phyloP scores from a whole-genome alignment of 345 rosid genomes.

The Punica granatum region DNA sequence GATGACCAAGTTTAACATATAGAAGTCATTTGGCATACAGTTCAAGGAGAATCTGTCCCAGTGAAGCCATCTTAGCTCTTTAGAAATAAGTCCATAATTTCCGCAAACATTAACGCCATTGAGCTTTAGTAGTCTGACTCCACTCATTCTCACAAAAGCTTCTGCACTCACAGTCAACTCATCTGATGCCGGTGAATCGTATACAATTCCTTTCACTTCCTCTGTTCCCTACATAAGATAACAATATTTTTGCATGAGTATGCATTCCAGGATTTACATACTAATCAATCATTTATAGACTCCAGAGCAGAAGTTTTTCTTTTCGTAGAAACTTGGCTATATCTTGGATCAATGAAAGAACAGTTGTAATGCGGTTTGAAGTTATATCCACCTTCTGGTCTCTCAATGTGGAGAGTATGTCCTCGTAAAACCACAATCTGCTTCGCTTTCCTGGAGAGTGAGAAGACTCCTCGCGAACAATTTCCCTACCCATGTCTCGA shows the following conservation, averaged over 20 bases:
- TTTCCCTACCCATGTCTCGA: constrained; percentile 7
- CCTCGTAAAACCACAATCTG: background rate
- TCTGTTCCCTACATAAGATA: constrained; percentile 2
- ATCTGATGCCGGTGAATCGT: background rate
- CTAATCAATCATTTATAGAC: too few relatives aligned
- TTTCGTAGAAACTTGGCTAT: too few relatives aligned
- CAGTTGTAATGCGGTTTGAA: too few relatives aligned
- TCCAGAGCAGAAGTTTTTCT: too few relatives aligned
- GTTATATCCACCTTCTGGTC: background rate
- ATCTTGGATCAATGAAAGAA: too few relatives aligned
- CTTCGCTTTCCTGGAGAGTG: background rate
- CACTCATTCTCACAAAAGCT: background rate
- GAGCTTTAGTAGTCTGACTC: background rate
- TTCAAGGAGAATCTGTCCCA: background rate
- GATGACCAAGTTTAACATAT: background rate
- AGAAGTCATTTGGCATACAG: background rate
- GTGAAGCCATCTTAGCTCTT: too few relatives aligned
- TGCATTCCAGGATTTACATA: background rate
- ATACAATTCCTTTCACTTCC: background rate
- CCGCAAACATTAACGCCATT: background rate
- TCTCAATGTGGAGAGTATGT: background rate
- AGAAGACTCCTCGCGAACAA: background rate
- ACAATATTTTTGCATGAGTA: background rate
- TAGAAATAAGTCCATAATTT: background rate
- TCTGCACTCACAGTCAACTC: background rate